These are phyloP conservation scores for Coemansia sp. DNA, from an alignment of 192 early-diverging fungal species.

Conservation along the genomic window DNA sequence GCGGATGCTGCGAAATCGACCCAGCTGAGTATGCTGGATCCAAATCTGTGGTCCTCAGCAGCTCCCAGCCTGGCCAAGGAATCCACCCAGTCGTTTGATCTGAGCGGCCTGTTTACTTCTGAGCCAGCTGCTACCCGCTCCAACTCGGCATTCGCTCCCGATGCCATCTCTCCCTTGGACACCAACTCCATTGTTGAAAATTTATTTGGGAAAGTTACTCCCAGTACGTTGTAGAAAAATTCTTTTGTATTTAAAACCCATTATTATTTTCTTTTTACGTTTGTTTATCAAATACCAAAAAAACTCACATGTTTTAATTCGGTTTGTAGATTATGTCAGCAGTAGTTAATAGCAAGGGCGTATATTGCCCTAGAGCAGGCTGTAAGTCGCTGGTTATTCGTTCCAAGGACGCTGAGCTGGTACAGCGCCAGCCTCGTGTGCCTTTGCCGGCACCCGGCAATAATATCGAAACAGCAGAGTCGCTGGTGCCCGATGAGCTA, in stretches of 20 bases:
- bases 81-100: conserved; percentile 13
- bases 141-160: neutral
- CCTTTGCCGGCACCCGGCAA: neutral
- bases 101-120: conserved; percentile 22
- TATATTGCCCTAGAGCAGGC: too few species aligned
- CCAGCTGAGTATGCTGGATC: conserved; percentile 9
- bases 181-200: conserved; percentile 15
- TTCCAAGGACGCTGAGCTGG: too few species aligned
- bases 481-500: neutral
- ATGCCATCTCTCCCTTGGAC: neutral
- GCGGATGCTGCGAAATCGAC: neutral
- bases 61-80: neutral
- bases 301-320: too few species aligned
- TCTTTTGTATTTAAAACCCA: neutral
- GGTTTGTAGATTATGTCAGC: too few species aligned
- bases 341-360: too few species aligned
- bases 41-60: conserved; percentile 14
- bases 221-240: too few species aligned
- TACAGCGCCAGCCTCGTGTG: too few species aligned
- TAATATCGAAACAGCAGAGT: neutral
- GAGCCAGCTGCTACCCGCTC: neutral
- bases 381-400: too few species aligned
- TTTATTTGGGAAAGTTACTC: conserved; percentile 10
- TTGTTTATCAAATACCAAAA: too few species aligned
- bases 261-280: conserved; percentile 1